A percentile compares a stretch with the other conserved stretches of the same genome.
Evolutionary conservation across 192 early-diverging fungal species (phyloP).

Genomic region (Chytriomyces sp.): DNA sequence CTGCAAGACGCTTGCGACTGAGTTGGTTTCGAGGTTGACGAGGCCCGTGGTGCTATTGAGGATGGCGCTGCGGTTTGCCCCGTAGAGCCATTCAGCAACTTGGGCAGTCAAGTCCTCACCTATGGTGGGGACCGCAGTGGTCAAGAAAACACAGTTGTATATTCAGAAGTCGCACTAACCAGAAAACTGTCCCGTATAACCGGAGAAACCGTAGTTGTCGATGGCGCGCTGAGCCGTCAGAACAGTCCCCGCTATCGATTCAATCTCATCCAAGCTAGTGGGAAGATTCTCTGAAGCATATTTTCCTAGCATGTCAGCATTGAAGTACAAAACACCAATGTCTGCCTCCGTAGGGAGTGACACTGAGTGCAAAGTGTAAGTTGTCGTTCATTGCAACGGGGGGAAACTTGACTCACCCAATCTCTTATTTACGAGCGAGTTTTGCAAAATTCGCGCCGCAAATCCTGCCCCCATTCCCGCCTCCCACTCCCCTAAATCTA

Average conservation of each 20-base stretch:
- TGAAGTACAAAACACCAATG: constrained; percentile 46
- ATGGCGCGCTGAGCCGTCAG: constrained; percentile 19
- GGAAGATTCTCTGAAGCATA: constrained; percentile 29
- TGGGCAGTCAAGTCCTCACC: constrained; percentile 34
- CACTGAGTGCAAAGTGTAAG: constrained; percentile 25
- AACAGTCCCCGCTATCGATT: constrained; percentile 29
- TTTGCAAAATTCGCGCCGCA: constrained; percentile 16
- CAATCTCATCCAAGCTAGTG: constrained; percentile 38
- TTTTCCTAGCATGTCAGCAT: constrained; percentile 35
- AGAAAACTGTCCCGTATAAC: constrained; percentile 32
- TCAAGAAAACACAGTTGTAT: neutral
- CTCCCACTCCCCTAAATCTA: constrained; percentile 45
- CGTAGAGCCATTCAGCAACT: constrained; percentile 38
- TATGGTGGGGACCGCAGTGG: neutral
- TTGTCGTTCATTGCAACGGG: neutral
- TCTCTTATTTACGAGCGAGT: constrained; percentile 34
- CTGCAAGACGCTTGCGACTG: constrained; percentile 31
- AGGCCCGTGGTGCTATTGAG: constrained; percentile 12
- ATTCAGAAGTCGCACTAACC: constrained; percentile 24
- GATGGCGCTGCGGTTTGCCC: constrained; percentile 14
- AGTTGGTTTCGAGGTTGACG: constrained; percentile 37
- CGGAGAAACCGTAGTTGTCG: constrained; percentile 38
- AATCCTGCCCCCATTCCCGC: constrained; percentile 30
- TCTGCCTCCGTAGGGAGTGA: constrained; percentile 38
- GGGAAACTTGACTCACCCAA: constrained; percentile 31